Percentiles rank a stretch among this genome's conserved stretches.
phyloP scores from a whole-genome alignment of 164 flowering plant genomes.

The Sextonia rubra region DNA sequence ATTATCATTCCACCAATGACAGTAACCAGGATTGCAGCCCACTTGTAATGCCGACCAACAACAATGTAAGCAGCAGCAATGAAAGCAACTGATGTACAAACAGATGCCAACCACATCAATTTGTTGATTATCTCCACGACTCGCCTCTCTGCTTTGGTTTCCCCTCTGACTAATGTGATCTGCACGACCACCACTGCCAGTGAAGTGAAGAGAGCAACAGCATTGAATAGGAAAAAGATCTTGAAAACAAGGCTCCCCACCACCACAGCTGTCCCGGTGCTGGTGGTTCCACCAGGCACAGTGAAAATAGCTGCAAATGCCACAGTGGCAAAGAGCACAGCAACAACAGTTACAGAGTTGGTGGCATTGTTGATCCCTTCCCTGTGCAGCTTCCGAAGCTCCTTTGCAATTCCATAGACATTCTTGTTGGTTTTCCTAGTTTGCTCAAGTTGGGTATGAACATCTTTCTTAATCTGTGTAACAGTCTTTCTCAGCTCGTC shows the following conservation, averaged over 20 bases:
- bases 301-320: constrained; percentile 80
- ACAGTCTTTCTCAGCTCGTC: constrained; percentile 71
- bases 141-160: constrained; percentile 58
- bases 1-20: constrained; percentile 53
- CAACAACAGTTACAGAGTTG: constrained; percentile 77
- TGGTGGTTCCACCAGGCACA: constrained; percentile 61
- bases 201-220: constrained; percentile 70
- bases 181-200: constrained; percentile 80
- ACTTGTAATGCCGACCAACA: constrained; percentile 44
- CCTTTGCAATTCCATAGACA: constrained; percentile 59
- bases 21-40: constrained; percentile 67
- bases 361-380: constrained; percentile 79
- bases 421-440: constrained; percentile 64
- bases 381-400: constrained; percentile 59
- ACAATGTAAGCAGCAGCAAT: constrained; percentile 69
- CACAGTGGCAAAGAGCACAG: constrained; percentile 74
- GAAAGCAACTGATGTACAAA: constrained; percentile 64
- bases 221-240: constrained; percentile 64
- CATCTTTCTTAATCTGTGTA: constrained; percentile 62
- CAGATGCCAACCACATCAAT: constrained; percentile 83
- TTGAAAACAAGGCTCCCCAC: constrained; percentile 46
- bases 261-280: constrained; percentile 46
- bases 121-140: constrained; percentile 71
- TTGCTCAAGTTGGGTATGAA: constrained; percentile 72
- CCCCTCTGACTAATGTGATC: constrained; percentile 72